A percentile compares a stretch with the other conserved stretches of the same genome.
These are phyloP conservation scores for Fallopia convolvulus DNA, from an alignment of 148 eudicot species.

Conservation along the genomic window DNA sequence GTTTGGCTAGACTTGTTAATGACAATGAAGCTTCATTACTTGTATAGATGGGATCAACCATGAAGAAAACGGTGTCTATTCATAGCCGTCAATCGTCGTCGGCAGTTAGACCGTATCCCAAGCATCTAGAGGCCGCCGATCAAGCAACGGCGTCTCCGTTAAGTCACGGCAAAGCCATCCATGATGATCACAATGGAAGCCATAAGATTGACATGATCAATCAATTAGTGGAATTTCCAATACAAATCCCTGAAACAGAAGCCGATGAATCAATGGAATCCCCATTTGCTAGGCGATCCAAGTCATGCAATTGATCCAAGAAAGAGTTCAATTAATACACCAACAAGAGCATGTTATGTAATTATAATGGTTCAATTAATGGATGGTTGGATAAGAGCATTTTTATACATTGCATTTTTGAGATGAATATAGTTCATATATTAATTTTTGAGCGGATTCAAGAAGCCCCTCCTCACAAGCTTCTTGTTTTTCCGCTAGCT, in stretches of 20 bases:
- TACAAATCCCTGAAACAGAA: too few relatives aligned
- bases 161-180: background rate
- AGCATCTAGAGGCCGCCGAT: background rate
- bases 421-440: too few relatives aligned
- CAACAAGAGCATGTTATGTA: too few relatives aligned
- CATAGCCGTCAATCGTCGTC: background rate
- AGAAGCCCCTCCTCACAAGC: too few relatives aligned
- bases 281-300: background rate
- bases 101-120: background rate
- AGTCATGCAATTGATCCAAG: background rate
- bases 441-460: too few relatives aligned
- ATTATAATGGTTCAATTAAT: too few relatives aligned
- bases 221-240: background rate
- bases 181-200: background rate
- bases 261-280: background rate
- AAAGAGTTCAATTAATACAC: too few relatives aligned
- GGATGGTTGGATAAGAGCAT: too few relatives aligned
- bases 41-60: slow-evolving; percentile 44
- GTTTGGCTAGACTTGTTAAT: background rate
- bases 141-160: background rate
- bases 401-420: too few relatives aligned
- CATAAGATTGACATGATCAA: background rate
- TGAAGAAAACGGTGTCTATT: slow-evolving; percentile 41
- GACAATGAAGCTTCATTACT: background rate
- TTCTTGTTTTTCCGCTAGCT: too few relatives aligned